Base-by-base conservation (phyloP, 768 basidiomycete genomes). In the Astraeus odoratus region DNA sequence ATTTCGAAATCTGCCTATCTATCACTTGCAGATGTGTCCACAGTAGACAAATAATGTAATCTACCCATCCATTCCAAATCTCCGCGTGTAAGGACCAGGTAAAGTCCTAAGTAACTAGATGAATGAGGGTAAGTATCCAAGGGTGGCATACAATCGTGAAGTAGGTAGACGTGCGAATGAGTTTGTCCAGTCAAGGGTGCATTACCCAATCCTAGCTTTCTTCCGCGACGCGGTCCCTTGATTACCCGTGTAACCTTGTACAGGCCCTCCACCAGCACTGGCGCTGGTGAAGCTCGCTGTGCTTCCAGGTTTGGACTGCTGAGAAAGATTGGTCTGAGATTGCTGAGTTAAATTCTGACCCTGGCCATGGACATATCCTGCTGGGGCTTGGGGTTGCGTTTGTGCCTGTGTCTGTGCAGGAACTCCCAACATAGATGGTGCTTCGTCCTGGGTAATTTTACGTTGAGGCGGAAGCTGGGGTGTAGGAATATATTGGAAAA, bases 391-490 rank as follows among this genome's bases (percentile, higher is more conserved):
- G 1, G 68, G 65, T 39, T 66, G 73, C 5, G 67, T 69, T 25
- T 69, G 70, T 24, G 64, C 57, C 48, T 64, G 65, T 15, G 73
- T 73, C 41, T 71, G 74, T 3, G 63, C 67, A 16, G 78, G 77
- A 16, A 78, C 60, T 20, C 82, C 82, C 67, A 89, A 78, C 86
- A 89, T 88, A 0, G 84, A 86, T 0, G 87, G 86, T 5, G 86
- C 88, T 30, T 97, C 93, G 59, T 97, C 95, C 57, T 91, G 86
- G 1, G 92, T 87, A 42, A 97, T 94, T 33, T 92, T 79, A 24
- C 93, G 73, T 31, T 82, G 81, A 0, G 94, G 94, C 26, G 93
- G 94, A 10, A 82, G 73, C 51, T 89, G 84, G 42, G 77, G 73
- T 1, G 76, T 57, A 0, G 73, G 70, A 16, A 84, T 72, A 3